A percentile compares a stretch with the other conserved stretches of the same genome.
Evolutionary conservation across 441 rosid species (phyloP).

Genomic region (Adansonia rubrostipa): DNA sequence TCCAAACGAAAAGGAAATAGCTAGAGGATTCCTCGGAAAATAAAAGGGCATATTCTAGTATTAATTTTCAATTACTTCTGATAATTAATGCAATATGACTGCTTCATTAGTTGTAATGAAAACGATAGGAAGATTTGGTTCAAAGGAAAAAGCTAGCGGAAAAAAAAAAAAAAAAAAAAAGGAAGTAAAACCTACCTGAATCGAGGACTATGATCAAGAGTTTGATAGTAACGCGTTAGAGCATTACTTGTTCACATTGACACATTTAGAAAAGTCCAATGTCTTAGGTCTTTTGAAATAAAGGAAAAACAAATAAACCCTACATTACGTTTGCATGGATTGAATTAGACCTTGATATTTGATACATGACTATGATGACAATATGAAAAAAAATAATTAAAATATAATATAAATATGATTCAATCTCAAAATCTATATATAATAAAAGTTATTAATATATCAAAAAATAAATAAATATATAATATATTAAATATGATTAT

Average conservation of each 20-base stretch:
- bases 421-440: too few species aligned
- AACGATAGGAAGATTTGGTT: background rate
- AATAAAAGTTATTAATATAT: too few species aligned
- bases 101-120: background rate
- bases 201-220: too few species aligned
- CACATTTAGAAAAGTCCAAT: background rate
- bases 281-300: background rate
- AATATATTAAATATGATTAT: too few species aligned
- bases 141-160: background rate
- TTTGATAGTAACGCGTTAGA: background rate
- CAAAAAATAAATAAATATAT: too few species aligned
- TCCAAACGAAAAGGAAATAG: too few species aligned
- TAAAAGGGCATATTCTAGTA: too few species aligned
- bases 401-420: too few species aligned
- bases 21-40: too few species aligned
- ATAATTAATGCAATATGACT: background rate
- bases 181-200: background rate
- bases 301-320: background rate
- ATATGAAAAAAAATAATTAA: too few species aligned
- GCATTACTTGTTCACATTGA: background rate
- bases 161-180: background rate
- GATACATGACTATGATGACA: too few species aligned
- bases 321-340: constrained; percentile 12
- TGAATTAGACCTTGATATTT: background rate
- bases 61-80: too few species aligned